Base-by-base conservation (phyloP, 257 asterid species). In the Linderniella brevidens region DNA sequence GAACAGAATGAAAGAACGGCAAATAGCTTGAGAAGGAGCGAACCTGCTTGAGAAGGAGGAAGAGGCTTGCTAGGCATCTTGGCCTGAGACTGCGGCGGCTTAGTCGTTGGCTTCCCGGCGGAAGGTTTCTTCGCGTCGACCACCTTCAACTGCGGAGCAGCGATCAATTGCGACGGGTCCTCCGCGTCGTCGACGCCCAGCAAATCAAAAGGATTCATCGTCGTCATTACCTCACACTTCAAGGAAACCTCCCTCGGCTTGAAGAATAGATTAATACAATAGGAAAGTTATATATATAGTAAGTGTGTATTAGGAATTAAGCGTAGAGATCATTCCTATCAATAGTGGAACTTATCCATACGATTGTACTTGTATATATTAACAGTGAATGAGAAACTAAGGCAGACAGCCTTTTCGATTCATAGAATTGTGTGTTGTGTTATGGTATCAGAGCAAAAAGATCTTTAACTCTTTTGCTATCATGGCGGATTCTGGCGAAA, bases 171-270 rank as follows among this genome's bases (percentile, higher is more conserved):
- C 41, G 73, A 65, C 8, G 85, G 83, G 58, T 78, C 92, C 61
- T 76, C 94, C 19, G 72, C 10, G 17, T 74, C 93, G 57, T 72
- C 92, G 53, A 74, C 92, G 16, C 74, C 90, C 45, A 86, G 77
- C 78, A 86, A 76, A 74, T 81, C 96, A 61, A 86, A 86, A 9
- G 94, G 96, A 63, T 86, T 86, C 60, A 46, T 19, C 15, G 90
- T 73, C 71, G 94, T 82, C 96, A 86, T 86, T 55, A 42, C 47
- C 50, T 57, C 46, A 49, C 64, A 52, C 62, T 43, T 61, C 57
- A 61, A 49, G 65, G 19, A 42, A 61, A 64, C 49, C 55, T 55
- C 16, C 35, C 51, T 41, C 37, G 57, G 51, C 32, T 59, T 58
- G 50, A 41, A 15, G 11, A 54, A 42, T 56, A 19, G 39, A 63